phyloP scores from a whole-genome alignment of 2,329 filamentous ascomycete genomes.

The Epicoccum nigrum region DNA sequence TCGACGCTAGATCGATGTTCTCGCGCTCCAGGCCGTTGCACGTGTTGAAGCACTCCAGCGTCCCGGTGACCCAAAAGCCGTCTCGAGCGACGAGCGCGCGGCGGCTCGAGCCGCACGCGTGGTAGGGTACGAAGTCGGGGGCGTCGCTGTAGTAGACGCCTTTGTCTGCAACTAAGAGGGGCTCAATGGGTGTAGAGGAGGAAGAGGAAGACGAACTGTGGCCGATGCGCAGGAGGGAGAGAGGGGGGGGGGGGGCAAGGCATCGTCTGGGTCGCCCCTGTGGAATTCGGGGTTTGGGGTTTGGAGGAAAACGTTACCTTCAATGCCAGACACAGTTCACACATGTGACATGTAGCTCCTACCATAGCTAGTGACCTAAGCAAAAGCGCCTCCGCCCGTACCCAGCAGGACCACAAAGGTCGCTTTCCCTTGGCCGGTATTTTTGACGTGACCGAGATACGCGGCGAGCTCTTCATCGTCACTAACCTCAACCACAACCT shows the following conservation, averaged over 20 bases:
- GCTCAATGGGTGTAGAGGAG: no score
- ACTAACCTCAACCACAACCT: conserved; percentile 69
- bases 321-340: no score
- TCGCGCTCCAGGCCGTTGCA: no score
- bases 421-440: conserved; percentile 58
- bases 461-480: conserved; percentile 74
- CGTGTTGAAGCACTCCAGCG: not conserved
- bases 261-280: no score
- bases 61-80: not conserved
- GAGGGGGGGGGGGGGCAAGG: no score
- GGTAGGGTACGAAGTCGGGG: conserved; percentile 3
- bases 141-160: not conserved
- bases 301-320: no score
- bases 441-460: conserved; percentile 68
- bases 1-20: not conserved
- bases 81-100: not conserved
- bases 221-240: no score
- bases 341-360: no score
- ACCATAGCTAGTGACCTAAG: not conserved
- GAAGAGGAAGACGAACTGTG: no score
- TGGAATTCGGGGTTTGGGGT: no score
- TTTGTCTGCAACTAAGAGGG: not conserved
- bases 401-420: conserved; percentile 55
- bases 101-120: not conserved
- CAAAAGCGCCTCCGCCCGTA: conserved; percentile 11